phyloP scores from a whole-genome alignment of 345 rosid species.

The Populus nigra region DNA sequence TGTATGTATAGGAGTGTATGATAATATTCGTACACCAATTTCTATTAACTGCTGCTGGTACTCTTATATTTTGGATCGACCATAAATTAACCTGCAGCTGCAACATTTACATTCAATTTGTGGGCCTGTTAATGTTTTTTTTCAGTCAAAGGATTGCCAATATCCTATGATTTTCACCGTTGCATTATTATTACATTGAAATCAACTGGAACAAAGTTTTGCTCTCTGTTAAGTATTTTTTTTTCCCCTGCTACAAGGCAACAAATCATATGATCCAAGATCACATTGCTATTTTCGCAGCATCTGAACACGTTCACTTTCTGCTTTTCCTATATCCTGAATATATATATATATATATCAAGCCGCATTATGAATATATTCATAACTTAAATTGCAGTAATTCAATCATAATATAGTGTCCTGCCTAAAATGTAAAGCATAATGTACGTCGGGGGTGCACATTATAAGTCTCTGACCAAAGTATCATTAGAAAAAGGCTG shows the following conservation, averaged over 20 bases:
- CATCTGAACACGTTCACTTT: background rate
- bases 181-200: background rate
- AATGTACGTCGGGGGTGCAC: background rate
- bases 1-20: background rate
- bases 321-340: background rate
- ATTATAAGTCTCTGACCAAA: background rate
- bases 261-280: constrained; percentile 17
- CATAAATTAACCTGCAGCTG: background rate
- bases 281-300: background rate
- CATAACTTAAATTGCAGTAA: background rate
- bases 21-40: background rate
- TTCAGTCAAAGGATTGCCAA: constrained; percentile 1
- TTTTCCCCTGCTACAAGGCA: background rate
- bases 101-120: constrained; percentile 11
- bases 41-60: background rate
- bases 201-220: background rate
- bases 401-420: background rate
- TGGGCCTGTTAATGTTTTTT: background rate
- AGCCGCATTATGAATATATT: background rate
- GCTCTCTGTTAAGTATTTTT: background rate
- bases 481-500: background rate
- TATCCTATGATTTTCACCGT: constrained; percentile 18
- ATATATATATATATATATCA: background rate
- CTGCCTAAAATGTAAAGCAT: background rate
- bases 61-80: background rate